Evolutionary conservation across 345 rosid species (phyloP).

Genomic region (Salix suchowensis): DNA sequence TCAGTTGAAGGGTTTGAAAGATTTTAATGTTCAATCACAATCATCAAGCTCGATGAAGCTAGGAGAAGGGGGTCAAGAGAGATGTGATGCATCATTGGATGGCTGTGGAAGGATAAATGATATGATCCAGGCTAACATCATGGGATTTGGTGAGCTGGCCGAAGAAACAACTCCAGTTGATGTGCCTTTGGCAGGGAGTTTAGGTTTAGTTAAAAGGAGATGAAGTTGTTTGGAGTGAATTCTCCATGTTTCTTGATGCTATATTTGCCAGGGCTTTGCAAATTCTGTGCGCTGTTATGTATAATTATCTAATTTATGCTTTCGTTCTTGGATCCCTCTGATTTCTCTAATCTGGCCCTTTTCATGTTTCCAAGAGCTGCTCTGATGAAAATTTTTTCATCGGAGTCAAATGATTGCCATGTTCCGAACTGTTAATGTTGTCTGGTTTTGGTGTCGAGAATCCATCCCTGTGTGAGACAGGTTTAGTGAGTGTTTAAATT

Average conservation of each 20-base stretch:
- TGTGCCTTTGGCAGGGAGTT: background rate
- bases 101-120: constrained; percentile 18
- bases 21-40: constrained; percentile 17
- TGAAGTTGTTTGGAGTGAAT: background rate
- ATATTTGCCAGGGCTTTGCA: background rate
- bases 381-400: no score
- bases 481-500: no score
- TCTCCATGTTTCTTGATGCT: background rate
- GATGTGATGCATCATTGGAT: background rate
- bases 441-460: no score
- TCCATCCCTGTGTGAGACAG: no score
- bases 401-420: no score
- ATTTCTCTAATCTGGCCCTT: background rate
- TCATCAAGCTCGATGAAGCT: background rate
- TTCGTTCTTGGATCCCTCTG: background rate
- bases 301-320: background rate
- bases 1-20: constrained; percentile 36
- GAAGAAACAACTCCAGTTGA: constrained; percentile 7
- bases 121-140: constrained; percentile 34
- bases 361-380: no score
- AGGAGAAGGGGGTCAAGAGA: constrained; percentile 4
- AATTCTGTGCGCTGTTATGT: background rate
- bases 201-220: constrained; percentile 38
- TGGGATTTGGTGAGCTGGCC: constrained; percentile 19
- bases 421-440: no score